Conservation (phyloP, 1,284 basidiomycete genomes). For the Bondarzewia mesenterica region DNA sequence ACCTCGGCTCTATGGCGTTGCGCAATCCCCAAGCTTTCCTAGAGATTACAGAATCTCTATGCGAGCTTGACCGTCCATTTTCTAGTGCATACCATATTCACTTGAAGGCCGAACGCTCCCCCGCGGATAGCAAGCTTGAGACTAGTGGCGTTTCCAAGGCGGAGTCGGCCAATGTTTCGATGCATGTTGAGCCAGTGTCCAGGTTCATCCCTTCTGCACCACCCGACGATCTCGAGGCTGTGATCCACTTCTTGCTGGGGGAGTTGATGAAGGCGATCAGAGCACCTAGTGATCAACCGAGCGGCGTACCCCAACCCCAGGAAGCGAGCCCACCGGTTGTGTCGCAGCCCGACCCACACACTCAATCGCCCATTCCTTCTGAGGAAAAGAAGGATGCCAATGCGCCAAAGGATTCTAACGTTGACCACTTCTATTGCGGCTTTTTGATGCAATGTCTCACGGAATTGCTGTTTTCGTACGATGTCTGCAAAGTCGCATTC, state of each 20-base stretch:
- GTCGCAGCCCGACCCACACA: background rate
- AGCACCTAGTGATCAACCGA: conserved; percentile 11
- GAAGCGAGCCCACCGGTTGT: background rate
- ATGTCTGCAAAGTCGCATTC: conserved; percentile 85
- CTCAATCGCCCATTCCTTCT: background rate
- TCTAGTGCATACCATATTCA: conserved; percentile 56
- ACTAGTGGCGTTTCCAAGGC: conserved; percentile 12
- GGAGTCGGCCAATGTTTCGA: conserved; percentile 1
- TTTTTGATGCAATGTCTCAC: conserved; percentile 91
- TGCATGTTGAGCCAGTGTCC: conserved; percentile 1
- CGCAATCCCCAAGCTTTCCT: conserved; percentile 80
- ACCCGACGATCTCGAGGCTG: conserved; percentile 49
- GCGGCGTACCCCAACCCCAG: conserved; percentile 3
- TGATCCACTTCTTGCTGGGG: conserved; percentile 65
- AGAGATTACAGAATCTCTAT: conserved; percentile 61
- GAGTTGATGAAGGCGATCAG: conserved; percentile 66
- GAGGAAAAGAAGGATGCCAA: background rate
- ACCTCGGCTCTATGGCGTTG: conserved; percentile 74
- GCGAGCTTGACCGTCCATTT: conserved; percentile 64
- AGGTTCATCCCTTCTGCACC: conserved; percentile 14
- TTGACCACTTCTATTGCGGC: conserved; percentile 62
- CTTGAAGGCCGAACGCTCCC: conserved; percentile 22
- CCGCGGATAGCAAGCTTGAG: conserved; percentile 17
- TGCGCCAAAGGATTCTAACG: conserved; percentile 6
- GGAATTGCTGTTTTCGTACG: conserved; percentile 91